These are phyloP conservation scores for Rhizomucor pusillus DNA, from an alignment of 371 early-diverging fungal species.

Conservation along the genomic window DNA sequence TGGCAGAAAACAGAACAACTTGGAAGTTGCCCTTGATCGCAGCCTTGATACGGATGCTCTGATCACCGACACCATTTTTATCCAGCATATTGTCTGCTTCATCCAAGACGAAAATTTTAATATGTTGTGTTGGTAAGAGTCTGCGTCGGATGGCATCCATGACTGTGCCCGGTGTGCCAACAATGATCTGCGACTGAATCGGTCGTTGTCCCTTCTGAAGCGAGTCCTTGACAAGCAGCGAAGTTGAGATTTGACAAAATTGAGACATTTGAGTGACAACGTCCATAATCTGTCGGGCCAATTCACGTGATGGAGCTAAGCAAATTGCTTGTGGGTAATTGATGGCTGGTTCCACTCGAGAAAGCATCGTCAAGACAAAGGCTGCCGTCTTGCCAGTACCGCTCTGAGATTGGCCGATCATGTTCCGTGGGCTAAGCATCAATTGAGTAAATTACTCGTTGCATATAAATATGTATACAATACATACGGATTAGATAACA, in stretches of 20 bases:
- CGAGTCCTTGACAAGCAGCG: slow-evolving; percentile 78
- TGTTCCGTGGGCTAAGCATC: slow-evolving; percentile 34
- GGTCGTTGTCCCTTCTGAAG: slow-evolving; percentile 40
- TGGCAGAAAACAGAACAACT: slow-evolving; percentile 96
- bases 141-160: slow-evolving; percentile 65
- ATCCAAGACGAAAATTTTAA: slow-evolving; percentile 86
- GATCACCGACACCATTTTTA: slow-evolving; percentile 84
- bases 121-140: slow-evolving; percentile 48
- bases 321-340: slow-evolving; percentile 79
- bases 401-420: slow-evolving; percentile 53
- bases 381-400: slow-evolving; percentile 96
- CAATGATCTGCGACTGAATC: slow-evolving; percentile 64
- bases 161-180: slow-evolving; percentile 99
- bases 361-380: slow-evolving; percentile 88
- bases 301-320: slow-evolving; percentile 96
- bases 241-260: slow-evolving; percentile 73
- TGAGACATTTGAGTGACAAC: slow-evolving; percentile 89
- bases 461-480: too few relatives aligned
- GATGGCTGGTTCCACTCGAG: slow-evolving; percentile 59
- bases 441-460: neutral
- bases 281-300: slow-evolving; percentile 94
- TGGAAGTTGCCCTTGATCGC: slow-evolving; percentile 70
- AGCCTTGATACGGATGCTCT: slow-evolving; percentile 77
- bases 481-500: slow-evolving; percentile 72
- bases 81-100: slow-evolving; percentile 97